Evolutionary conservation across 495 filamentous ascomycete genomes (phyloP).

Genomic region (Lophiotrema nucula): DNA sequence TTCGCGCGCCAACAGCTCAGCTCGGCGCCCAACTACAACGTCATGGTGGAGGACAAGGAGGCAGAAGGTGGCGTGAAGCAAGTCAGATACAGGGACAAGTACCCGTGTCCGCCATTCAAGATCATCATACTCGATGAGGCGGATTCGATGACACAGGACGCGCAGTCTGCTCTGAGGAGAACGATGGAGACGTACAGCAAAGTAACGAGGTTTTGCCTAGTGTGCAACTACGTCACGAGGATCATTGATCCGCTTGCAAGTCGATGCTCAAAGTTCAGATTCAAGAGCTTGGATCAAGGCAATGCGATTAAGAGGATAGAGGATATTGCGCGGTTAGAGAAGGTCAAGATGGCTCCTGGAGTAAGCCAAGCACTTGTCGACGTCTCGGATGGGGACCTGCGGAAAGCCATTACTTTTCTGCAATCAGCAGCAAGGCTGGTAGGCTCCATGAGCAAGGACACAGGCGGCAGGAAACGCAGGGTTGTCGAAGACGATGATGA

Average conservation of each 20-base stretch:
- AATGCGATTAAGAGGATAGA: slow-evolving; percentile 72
- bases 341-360: slow-evolving; percentile 70
- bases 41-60: slow-evolving; percentile 35
- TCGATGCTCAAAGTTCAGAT: slow-evolving; percentile 93
- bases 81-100: slow-evolving; percentile 65
- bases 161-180: slow-evolving; percentile 83
- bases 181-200: slow-evolving; percentile 98
- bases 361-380: slow-evolving; percentile 78
- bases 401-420: slow-evolving; percentile 93
- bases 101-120: slow-evolving; percentile 97
- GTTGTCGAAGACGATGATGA: slow-evolving; percentile 40
- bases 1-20: slow-evolving; percentile 94
- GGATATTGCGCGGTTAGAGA: slow-evolving; percentile 77
- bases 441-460: slow-evolving; percentile 49
- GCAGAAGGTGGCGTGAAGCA: slow-evolving; percentile 41
- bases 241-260: slow-evolving; percentile 96
- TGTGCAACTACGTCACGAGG: slow-evolving; percentile 97
- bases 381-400: slow-evolving; percentile 88
- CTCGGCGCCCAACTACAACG: slow-evolving; percentile 56
- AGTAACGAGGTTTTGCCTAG: slow-evolving; percentile 94
- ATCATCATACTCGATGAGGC: slow-evolving; percentile 98
- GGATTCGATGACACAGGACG: slow-evolving; percentile 98
- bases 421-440: slow-evolving; percentile 85
- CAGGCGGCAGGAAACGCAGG: slow-evolving; percentile 42
- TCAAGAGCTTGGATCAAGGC: slow-evolving; percentile 87